Evolutionary conservation across 257 asterid species (phyloP).

Genomic region (Plantago elongata): DNA sequence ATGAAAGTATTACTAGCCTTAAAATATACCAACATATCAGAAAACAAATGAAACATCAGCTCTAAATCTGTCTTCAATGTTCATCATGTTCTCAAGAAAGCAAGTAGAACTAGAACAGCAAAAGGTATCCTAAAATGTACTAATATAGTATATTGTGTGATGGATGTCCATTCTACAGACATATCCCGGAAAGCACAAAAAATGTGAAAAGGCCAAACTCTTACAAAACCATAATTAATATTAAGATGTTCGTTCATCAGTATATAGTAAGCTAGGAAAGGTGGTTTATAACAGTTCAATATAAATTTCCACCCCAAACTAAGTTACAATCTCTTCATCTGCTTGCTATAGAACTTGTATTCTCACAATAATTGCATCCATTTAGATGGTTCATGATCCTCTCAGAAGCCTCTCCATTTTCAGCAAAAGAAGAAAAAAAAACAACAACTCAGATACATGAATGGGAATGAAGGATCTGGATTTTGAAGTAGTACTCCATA

Average conservation of each 20-base stretch:
- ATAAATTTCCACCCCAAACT: conserved; percentile 1
- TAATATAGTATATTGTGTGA: neutral
- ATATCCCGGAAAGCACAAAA: neutral
- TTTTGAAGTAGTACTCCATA: neutral
- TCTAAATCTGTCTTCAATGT: too few relatives aligned
- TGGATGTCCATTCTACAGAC: neutral
- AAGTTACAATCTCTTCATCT: conserved; percentile 10
- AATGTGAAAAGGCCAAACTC: conserved; percentile 3
- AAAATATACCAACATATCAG: too few relatives aligned
- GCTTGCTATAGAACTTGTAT: neutral
- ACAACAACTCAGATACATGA: neutral
- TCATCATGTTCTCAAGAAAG: too few relatives aligned
- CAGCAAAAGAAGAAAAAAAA: neutral
- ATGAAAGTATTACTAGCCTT: too few relatives aligned
- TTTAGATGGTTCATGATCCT: neutral
- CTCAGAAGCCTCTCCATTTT: conserved; percentile 3
- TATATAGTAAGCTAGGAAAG: conserved; percentile 3
- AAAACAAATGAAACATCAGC: too few relatives aligned
- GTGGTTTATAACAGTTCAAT: neutral
- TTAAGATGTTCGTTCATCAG: neutral
- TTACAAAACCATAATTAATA: conserved; percentile 1
- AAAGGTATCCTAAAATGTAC: too few relatives aligned
- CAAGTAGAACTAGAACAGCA: too few relatives aligned
- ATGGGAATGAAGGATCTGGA: neutral
- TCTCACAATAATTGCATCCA: neutral